Evolutionary conservation across 2,329 filamentous ascomycete species (phyloP), one percentile per base, ranked within the genome.

Genomic region (Aspergillus texensis): DNA sequence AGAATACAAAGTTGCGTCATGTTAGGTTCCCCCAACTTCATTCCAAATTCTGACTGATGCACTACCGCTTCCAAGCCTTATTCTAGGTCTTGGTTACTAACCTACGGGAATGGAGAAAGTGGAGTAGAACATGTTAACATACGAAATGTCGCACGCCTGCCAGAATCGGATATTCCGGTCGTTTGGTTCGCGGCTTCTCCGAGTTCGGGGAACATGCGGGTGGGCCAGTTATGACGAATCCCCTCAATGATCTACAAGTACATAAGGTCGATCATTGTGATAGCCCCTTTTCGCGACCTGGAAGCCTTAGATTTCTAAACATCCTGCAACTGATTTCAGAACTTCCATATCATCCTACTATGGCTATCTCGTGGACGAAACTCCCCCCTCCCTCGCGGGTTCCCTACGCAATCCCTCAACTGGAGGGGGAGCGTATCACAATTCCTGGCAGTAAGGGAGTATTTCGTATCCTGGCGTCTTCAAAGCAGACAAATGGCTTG

Each of bases 391-490:
- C 75, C 1, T 70, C 72, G 34, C 69, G 79, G 52, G 76, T 77
- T 26, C 79, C 72, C 59, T 84, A 84, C 67, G 79, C 82, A 39
- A 80, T 84, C 59, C 75, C 79, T 55, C 82, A 83, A 65, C 74
- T 84, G 14, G 82, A 84, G 57, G 84, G 84, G 41, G 84, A 86
- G 68, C 79, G 81, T 50, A 74, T 86, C 61, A 82, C 81, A 6
- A 84, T 86, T 55, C 84, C 84, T 1, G 81, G 83, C 0, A 84
- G 82, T 68, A 85, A 84, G 67, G 83, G 82, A 6, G 77, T 79
- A 11, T 84, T 84, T 62, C 79, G 83, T 39, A 81, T 86, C 45
- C 71, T 85, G 2, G 80, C 83, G 9, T 85, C 84, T 0, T 80
- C 82, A 5, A 82, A 83, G 66, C 83, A 86, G 67, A 85, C 82